Evolutionary conservation across 2,329 filamentous ascomycete genomes (phyloP).

Genomic region (Diaporthe longicolla): DNA sequence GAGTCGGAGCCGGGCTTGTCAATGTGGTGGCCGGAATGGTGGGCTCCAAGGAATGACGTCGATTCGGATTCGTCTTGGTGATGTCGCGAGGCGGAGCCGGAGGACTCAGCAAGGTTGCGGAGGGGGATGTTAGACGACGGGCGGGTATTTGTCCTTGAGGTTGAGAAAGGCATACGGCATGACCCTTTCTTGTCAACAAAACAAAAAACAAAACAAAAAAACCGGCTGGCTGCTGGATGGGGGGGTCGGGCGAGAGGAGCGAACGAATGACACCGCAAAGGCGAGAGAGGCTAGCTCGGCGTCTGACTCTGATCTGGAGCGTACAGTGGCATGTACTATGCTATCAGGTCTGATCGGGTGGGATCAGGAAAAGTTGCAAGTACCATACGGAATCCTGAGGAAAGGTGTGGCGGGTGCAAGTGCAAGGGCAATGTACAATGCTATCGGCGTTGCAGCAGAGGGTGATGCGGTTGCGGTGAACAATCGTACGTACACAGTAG

Average conservation of each 20-base stretch:
- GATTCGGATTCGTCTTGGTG: slow-evolving; percentile 60
- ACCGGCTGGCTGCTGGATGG: slow-evolving; percentile 22
- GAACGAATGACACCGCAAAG: slow-evolving; percentile 47
- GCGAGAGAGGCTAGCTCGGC: slow-evolving; percentile 34
- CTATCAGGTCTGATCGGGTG: slow-evolving; percentile 25
- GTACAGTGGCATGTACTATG: slow-evolving; percentile 24
- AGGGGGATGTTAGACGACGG: slow-evolving; percentile 90
- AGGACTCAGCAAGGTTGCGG: slow-evolving; percentile 73
- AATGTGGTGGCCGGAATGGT: slow-evolving; percentile 62
- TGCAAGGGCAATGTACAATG: slow-evolving; percentile 34
- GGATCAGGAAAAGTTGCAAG: slow-evolving; percentile 15
- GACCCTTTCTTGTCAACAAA: slow-evolving; percentile 61
- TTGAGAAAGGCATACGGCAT: slow-evolving; percentile 79
- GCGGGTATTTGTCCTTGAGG: slow-evolving; percentile 66
- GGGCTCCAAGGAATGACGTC: slow-evolving; percentile 61
- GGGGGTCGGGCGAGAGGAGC: slow-evolving; percentile 51
- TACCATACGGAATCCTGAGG: slow-evolving; percentile 16
- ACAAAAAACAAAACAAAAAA: slow-evolving; percentile 29
- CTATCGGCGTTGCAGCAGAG: slow-evolving; percentile 29
- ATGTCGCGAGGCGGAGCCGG: slow-evolving; percentile 51
- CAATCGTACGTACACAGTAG: slow-evolving; percentile 12
- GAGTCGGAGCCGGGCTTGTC: slow-evolving; percentile 73
- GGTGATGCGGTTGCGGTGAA: slow-evolving; percentile 31
- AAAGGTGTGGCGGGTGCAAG: slow-evolving; percentile 27
- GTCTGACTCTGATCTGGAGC: slow-evolving; percentile 26